These are phyloP conservation scores for Papilionanthe hybrid DNA, from an alignment of 116 monocot species.

Conservation along the genomic window DNA sequence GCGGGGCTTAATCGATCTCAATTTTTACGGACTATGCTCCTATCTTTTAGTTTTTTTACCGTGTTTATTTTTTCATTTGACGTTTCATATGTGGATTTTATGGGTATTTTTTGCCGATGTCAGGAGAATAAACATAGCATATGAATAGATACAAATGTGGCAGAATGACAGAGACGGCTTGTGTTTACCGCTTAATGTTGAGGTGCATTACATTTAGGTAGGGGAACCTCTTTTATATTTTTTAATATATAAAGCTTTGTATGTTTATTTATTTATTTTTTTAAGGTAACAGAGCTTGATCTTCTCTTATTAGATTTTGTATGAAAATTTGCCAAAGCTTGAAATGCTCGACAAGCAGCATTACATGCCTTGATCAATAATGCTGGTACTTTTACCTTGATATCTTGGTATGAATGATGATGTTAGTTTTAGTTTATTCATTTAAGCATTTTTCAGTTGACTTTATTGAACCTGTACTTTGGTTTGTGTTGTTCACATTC, in stretches of 20 bases:
- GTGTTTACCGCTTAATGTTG: slow-evolving; percentile 68
- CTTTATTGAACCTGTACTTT: too few relatives aligned
- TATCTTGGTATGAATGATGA: slow-evolving; percentile 53
- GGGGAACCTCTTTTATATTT: too few relatives aligned
- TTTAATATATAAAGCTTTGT: not conserved
- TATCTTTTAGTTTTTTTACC: too few relatives aligned
- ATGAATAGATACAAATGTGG: slow-evolving; percentile 85
- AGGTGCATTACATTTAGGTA: slow-evolving; percentile 37
- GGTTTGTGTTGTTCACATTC: too few relatives aligned
- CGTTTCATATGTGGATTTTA: too few relatives aligned
- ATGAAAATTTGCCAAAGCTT: slow-evolving; percentile 72
- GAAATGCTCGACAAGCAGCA: slow-evolving; percentile 68
- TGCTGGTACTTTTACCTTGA: slow-evolving; percentile 85
- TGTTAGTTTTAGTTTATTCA: too few relatives aligned
- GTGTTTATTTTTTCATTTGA: too few relatives aligned
- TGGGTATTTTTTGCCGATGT: slow-evolving; percentile 17
- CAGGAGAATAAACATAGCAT: slow-evolving; percentile 61
- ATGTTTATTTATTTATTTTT: not conserved
- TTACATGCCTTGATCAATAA: slow-evolving; percentile 90
- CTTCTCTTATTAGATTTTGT: slow-evolving; percentile 82
- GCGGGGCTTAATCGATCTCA: not conserved
- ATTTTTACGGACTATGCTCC: too few relatives aligned
- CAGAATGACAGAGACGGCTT: slow-evolving; percentile 42
- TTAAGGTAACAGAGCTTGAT: slow-evolving; percentile 93
- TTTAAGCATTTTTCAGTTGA: too few relatives aligned